Evolutionary conservation across 306 rosid genomes (phyloP).

Genomic region (Prunus mongolica): DNA sequence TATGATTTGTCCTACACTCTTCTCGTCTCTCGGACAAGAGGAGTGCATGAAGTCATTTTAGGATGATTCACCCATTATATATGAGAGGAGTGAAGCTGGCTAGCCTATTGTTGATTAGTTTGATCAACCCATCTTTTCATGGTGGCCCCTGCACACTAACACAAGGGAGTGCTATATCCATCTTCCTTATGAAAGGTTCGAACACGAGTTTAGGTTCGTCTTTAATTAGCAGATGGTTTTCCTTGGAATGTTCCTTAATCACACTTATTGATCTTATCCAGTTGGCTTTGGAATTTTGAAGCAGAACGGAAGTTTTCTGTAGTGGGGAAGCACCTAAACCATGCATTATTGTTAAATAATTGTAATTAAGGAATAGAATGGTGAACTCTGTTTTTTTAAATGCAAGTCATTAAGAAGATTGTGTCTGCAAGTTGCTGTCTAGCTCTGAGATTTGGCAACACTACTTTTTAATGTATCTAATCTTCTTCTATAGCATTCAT

Average conservation of each 20-base stretch:
- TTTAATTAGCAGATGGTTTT: background rate
- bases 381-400: slow-evolving; percentile 9
- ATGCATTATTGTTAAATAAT: background rate
- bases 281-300: slow-evolving; percentile 31
- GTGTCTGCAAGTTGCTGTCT: slow-evolving; percentile 41
- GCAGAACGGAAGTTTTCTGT: slow-evolving; percentile 23
- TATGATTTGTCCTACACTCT: too few relatives aligned
- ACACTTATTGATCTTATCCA: slow-evolving; percentile 34
- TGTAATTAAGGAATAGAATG: slow-evolving; percentile 1
- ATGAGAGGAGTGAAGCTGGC: too few relatives aligned
- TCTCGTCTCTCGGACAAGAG: too few relatives aligned
- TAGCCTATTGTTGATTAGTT: too few relatives aligned
- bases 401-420: slow-evolving; percentile 23
- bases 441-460: slow-evolving; percentile 45
- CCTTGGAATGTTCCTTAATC: slow-evolving; percentile 25
- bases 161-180: background rate
- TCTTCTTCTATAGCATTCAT: slow-evolving; percentile 26
- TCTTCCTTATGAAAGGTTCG: background rate
- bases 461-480: slow-evolving; percentile 34
- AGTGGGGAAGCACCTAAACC: slow-evolving; percentile 58
- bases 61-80: too few relatives aligned
- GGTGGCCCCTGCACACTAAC: too few relatives aligned
- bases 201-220: background rate
- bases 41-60: too few relatives aligned
- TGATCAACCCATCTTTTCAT: too few relatives aligned